These are phyloP conservation scores for Bipolaris sorokiniana DNA, from an alignment of 2,329 filamentous ascomycete species.

Conservation along the genomic window DNA sequence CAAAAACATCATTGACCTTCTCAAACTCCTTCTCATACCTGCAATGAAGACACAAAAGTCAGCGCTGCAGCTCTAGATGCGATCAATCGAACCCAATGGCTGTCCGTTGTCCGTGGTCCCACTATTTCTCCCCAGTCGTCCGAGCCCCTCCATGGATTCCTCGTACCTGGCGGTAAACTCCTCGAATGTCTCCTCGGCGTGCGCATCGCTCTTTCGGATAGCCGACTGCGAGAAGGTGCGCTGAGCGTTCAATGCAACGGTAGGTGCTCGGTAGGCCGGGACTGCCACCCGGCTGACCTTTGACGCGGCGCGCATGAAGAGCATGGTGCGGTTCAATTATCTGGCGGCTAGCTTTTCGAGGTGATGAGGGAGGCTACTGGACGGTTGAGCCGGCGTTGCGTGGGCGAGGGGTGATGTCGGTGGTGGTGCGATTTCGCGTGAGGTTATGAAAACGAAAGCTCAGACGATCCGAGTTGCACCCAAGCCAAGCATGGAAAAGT, in stretches of 20 bases:
- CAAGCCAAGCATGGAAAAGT: constrained; percentile 31
- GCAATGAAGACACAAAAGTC: constrained; percentile 36
- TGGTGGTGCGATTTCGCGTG: constrained; percentile 30
- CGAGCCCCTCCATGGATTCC: constrained; percentile 29
- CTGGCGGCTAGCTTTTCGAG: constrained; percentile 28
- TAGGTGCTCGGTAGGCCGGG: constrained; percentile 44
- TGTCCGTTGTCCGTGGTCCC: constrained; percentile 21
- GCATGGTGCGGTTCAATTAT: constrained; percentile 45
- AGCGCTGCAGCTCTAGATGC: constrained; percentile 31
- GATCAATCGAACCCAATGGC: constrained; percentile 40
- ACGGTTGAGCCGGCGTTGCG: constrained; percentile 30
- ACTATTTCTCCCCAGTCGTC: constrained; percentile 16
- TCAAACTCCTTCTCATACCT: constrained; percentile 99
- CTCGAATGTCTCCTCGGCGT: constrained; percentile 97
- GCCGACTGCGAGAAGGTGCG: constrained; percentile 60
- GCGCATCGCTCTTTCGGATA: constrained; percentile 56
- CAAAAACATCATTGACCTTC: constrained; percentile 95
- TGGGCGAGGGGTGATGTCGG: constrained; percentile 35
- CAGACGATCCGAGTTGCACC: constrained; percentile 30
- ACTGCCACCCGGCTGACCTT: constrained; percentile 43
- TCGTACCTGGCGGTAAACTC: constrained; percentile 95
- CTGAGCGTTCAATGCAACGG: constrained; percentile 43
- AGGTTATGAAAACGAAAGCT: constrained; percentile 35
- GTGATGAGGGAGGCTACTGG: constrained; percentile 23
- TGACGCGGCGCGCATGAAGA: constrained; percentile 47